Percentiles rank a stretch among this genome's conserved stretches.
phyloP scores from a whole-genome alignment of 345 rosid species.

The Populus nigra region DNA sequence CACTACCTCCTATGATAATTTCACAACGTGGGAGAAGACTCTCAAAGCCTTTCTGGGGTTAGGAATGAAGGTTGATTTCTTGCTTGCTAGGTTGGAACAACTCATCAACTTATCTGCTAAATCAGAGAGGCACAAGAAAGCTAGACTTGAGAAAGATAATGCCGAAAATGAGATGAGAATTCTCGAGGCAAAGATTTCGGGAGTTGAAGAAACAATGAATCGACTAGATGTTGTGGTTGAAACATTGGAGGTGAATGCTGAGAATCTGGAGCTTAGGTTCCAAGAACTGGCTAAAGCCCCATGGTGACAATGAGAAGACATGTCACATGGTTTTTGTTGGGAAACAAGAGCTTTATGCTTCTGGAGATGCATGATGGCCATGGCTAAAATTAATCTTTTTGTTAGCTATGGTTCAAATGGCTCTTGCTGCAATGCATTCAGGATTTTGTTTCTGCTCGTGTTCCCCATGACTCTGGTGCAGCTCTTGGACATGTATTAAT shows the following conservation, averaged over 20 bases:
- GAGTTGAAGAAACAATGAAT: conserved; percentile 7
- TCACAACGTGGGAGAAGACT: conserved; percentile 33
- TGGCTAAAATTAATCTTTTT: no score
- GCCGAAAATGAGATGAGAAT: conserved; percentile 17
- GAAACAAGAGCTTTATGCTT: background rate
- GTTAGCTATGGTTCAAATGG: no score
- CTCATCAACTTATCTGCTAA: conserved; percentile 20
- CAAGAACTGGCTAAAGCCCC: conserved; percentile 28
- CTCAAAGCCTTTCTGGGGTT: conserved; percentile 28
- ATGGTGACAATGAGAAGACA: conserved; percentile 21
- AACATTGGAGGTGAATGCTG: conserved; percentile 6
- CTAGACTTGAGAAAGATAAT: conserved; percentile 13
- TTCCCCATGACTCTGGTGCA: no score
- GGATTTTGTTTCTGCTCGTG: no score
- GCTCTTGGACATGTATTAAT: no score
- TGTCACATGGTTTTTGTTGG: background rate
- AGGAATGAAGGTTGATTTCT: conserved; percentile 41
- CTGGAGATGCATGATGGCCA: no score
- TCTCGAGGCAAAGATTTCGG: conserved; percentile 25
- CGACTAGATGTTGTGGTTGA: conserved; percentile 23
- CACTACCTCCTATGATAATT: conserved; percentile 15
- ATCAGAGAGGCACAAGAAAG: conserved; percentile 25
- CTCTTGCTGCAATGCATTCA: no score
- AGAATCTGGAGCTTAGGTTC: conserved; percentile 18
- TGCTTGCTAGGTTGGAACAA: conserved; percentile 24